Conservation (phyloP, 306 rosid genomes). For the Trifolium pratense region DNA sequence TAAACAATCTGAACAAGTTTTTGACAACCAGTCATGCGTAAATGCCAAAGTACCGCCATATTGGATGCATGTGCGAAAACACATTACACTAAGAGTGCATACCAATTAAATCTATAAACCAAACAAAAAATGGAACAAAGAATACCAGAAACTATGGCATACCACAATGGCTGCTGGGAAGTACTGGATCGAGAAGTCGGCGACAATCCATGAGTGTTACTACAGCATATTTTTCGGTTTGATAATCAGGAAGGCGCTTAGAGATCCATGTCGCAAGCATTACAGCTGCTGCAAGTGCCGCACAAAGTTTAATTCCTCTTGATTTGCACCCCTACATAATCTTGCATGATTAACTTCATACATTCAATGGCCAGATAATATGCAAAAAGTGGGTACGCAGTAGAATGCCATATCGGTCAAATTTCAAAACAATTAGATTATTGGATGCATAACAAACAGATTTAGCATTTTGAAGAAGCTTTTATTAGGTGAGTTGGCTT, state of each 20-base stretch:
- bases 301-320: conserved; percentile 76
- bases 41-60: conserved; percentile 1
- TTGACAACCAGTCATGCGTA: neutral
- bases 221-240: conserved; percentile 80
- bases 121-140: neutral
- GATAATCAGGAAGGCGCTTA: conserved; percentile 57
- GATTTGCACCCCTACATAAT: conserved; percentile 77
- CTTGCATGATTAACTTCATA: conserved; percentile 31
- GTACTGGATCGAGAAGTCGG: conserved; percentile 75
- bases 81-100: neutral
- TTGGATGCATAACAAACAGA: conserved; percentile 33
- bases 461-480: conserved; percentile 17
- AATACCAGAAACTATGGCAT: conserved; percentile 35
- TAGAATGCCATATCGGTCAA: conserved; percentile 26
- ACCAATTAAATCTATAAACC: neutral
- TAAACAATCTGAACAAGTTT: conserved; percentile 3
- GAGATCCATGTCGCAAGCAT: conserved; percentile 69
- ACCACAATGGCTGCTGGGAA: conserved; percentile 67
- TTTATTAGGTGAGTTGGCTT: neutral
- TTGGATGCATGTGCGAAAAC: neutral
- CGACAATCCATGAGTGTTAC: conserved; percentile 89
- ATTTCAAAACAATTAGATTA: conserved; percentile 20
- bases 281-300: conserved; percentile 80
- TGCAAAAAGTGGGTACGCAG: neutral
- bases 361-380: conserved; percentile 24